phyloP scores from a whole-genome alignment of 352 stramenopile genomes.

The Globisporangium solare region DNA sequence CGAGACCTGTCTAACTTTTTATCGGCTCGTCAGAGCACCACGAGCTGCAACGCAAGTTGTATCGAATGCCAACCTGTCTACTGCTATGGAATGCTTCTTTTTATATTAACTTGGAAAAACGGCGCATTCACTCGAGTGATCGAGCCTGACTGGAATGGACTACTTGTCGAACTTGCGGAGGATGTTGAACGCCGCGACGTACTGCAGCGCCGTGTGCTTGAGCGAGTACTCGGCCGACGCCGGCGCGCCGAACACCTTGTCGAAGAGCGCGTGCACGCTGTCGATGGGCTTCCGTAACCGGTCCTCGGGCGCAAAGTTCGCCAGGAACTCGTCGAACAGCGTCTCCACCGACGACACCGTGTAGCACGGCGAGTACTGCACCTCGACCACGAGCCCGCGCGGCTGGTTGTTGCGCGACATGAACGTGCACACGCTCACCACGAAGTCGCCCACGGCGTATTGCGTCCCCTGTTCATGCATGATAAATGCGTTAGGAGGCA shows the following conservation, averaged over 20 bases:
- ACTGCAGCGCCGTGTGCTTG: conserved; percentile 86
- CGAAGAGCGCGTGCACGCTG: conserved; percentile 55
- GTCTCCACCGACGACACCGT: conserved; percentile 68
- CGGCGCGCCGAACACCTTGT: conserved; percentile 58
- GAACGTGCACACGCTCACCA: conserved; percentile 84
- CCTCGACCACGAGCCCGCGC: conserved; percentile 73
- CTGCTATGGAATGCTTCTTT: too few species aligned
- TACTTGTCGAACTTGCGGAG: conserved; percentile 80
- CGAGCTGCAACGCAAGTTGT: too few species aligned
- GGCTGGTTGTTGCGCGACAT: conserved; percentile 83
- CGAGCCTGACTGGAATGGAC: background rate
- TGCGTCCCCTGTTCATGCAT: conserved; percentile 52
- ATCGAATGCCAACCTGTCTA: too few species aligned
- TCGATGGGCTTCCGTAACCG: conserved; percentile 74
- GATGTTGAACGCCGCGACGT: conserved; percentile 85
- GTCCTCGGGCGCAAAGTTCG: conserved; percentile 60
- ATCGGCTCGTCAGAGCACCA: too few species aligned
- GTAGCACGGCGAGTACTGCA: conserved; percentile 83
- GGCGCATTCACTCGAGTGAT: too few species aligned
- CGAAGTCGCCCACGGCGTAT: conserved; percentile 80
- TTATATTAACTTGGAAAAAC: too few species aligned
- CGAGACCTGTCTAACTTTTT: too few species aligned
- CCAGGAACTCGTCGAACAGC: conserved; percentile 82
- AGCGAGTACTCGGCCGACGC: conserved; percentile 70
- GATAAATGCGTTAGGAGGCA: background rate